Evolutionary conservation across 805 yeast species (phyloP).

Genomic region (Sporopachydermia lactativora): DNA sequence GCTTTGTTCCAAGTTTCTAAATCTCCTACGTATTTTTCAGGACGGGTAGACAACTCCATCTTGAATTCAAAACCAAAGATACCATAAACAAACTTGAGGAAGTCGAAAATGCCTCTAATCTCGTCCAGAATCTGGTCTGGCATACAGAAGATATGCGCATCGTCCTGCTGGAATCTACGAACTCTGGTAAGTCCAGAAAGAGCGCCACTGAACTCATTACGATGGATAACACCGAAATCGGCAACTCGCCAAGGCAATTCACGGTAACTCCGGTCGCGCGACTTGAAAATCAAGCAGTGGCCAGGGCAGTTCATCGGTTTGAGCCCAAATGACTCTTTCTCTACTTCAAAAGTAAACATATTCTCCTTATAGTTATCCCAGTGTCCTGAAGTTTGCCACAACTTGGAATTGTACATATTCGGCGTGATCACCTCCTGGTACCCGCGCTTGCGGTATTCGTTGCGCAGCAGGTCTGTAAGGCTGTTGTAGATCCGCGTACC

Average conservation of each 20-base stretch:
- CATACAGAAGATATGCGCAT: constrained; percentile 95
- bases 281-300: constrained; percentile 84
- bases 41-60: constrained; percentile 95
- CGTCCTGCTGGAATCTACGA: constrained; percentile 98
- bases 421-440: constrained; percentile 98
- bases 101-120: constrained; percentile 73
- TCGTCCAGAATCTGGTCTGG: constrained; percentile 81
- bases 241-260: constrained; percentile 99
- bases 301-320: constrained; percentile 98
- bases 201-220: constrained; percentile 95
- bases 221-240: constrained; percentile 92
- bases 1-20: constrained; percentile 90
- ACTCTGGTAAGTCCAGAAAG: constrained; percentile 91
- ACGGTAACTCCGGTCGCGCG: constrained; percentile 89
- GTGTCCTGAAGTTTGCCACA: constrained; percentile 98
- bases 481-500: constrained; percentile 96
- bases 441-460: constrained; percentile 84
- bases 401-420: constrained; percentile 92
- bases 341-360: constrained; percentile 94
- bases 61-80: constrained; percentile 88
- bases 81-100: constrained; percentile 76
- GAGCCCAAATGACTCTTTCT: constrained; percentile 87
- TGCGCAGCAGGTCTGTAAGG: constrained; percentile 63
- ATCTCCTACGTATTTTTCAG: constrained; percentile 92
- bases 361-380: constrained; percentile 97